These are phyloP conservation scores for Pythium oligandrum DNA, from an alignment of 352 stramenopile genomes.

Conservation along the genomic window DNA sequence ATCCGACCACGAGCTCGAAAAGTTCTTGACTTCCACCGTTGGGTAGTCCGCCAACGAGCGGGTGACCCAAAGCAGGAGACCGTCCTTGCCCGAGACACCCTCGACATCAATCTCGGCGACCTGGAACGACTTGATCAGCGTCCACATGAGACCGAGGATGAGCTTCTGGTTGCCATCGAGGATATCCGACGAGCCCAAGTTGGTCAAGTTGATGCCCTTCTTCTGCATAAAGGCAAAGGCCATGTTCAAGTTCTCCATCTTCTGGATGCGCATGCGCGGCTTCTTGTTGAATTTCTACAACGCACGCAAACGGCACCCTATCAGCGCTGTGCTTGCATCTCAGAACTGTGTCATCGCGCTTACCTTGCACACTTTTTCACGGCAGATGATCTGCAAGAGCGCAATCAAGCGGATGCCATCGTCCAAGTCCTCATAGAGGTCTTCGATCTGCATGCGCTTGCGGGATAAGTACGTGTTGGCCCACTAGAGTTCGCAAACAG, in stretches of 20 bases:
- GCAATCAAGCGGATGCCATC: conserved; percentile 85
- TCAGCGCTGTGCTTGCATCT: too few relatives aligned
- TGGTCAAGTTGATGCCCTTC: conserved; percentile 88
- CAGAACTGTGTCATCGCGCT: background rate
- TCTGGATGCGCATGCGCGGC: conserved; percentile 90
- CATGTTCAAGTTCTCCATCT: conserved; percentile 92
- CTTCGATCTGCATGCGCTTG: conserved; percentile 86
- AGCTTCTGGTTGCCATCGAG: conserved; percentile 90
- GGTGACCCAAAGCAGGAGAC: conserved; percentile 88
- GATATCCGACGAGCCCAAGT: conserved; percentile 91
- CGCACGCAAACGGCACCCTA: background rate
- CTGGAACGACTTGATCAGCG: conserved; percentile 89
- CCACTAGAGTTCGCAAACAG: conserved; percentile 39
- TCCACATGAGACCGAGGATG: conserved; percentile 90
- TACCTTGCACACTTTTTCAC: conserved; percentile 83
- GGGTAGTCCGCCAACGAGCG: conserved; percentile 83
- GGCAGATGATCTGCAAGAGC: conserved; percentile 86
- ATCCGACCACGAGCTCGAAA: conserved; percentile 82
- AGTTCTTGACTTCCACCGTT: conserved; percentile 85
- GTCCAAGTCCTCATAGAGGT: conserved; percentile 86
- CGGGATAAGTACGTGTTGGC: conserved; percentile 87
- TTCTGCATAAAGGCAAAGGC: conserved; percentile 87
- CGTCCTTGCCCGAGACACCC: conserved; percentile 88
- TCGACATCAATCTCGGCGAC: conserved; percentile 85
- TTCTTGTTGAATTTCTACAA: conserved; percentile 90